Percentiles rank a stretch among this genome's conserved stretches.
Conservation (phyloP, 306 rosid genomes). For the Ziziphus jujuba region DNA sequence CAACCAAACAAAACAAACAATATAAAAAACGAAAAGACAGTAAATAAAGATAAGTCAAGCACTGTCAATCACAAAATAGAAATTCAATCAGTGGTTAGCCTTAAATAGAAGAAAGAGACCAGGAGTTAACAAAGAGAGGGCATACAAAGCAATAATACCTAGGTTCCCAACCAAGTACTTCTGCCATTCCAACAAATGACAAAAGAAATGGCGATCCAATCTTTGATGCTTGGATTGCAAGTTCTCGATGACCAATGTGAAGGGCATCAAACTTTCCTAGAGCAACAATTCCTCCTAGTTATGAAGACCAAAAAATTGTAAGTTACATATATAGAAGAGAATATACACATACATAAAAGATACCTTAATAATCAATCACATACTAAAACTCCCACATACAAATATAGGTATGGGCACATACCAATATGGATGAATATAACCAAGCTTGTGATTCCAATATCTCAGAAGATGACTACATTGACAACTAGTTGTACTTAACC, state of each 20-base stretch:
- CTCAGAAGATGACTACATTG: too few species aligned
- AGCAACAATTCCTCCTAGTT: conserved; percentile 86
- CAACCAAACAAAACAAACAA: too few species aligned
- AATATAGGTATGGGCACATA: too few species aligned
- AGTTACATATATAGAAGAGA: conserved; percentile 1
- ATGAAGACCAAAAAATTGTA: conserved; percentile 20
- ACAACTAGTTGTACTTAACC: too few species aligned
- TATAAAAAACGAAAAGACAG: too few species aligned
- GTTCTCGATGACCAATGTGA: conserved; percentile 94
- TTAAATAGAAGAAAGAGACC: neutral
- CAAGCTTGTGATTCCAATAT: too few species aligned
- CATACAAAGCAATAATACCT: conserved; percentile 48
- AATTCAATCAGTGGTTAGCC: too few species aligned
- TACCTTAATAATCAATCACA: too few species aligned
- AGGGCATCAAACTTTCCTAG: conserved; percentile 96
- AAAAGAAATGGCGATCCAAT: conserved; percentile 88
- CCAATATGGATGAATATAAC: too few species aligned
- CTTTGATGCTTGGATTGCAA: conserved; percentile 91
- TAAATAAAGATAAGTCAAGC: neutral
- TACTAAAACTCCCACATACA: too few species aligned
- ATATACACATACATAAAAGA: too few species aligned
- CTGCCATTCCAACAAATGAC: conserved; percentile 89
- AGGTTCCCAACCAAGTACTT: conserved; percentile 91
- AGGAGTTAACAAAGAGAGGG: conserved; percentile 2
- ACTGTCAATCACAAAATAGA: neutral